Base-by-base conservation (phyloP, 202 grass and related monocot species). In the Schoenoplectus tabernaemontani region DNA sequence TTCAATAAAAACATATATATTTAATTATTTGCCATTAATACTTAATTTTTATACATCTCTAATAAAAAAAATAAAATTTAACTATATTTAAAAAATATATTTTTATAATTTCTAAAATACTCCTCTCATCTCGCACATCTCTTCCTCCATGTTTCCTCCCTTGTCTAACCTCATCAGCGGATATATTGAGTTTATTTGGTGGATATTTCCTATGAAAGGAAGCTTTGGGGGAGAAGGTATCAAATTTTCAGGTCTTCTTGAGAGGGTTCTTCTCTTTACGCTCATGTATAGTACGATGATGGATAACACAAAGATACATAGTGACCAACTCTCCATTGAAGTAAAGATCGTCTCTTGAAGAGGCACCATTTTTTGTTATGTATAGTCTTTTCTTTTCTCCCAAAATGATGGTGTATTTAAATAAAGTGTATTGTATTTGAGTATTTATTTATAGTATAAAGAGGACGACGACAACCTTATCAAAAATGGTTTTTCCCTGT, bases 121-220 rank as follows among this genome's bases (percentile, higher is more conserved):
- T 28, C 28, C 28, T 28, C 28, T 28, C 28, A 28, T 28, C 28
- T 28, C 28, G 28, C 28, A 28, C 28, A 28, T 28, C 28, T 28
- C 28, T 28, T 28, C 28, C 28, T 28, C 28, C 28, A 28, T 28
- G 28, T 28, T 28, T 28, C 28, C 28, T 28, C 28, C 28, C 28
- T 1, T 28, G 28, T 28, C 28, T 28, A 28, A 28, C 28, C 28
- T 28, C 28, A 28, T 28, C 28, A 28, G 28, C 28, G 28, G 28
- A 28, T 5, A 79, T 41, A 54, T 51, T 19, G n/a, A 22, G 53
- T 83, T 79, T n/a, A 88, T 59, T 82, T 91, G 84, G 78, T 86
- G 86, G 26, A 88, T 24, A 78, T 91, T 88, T 50, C 89, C 89
- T 73, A 88, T 82, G 69, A 91, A 64, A 23, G 81, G 66, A 47